Conservation (phyloP, 768 basidiomycete species). For the Chalciporus piperatus region DNA sequence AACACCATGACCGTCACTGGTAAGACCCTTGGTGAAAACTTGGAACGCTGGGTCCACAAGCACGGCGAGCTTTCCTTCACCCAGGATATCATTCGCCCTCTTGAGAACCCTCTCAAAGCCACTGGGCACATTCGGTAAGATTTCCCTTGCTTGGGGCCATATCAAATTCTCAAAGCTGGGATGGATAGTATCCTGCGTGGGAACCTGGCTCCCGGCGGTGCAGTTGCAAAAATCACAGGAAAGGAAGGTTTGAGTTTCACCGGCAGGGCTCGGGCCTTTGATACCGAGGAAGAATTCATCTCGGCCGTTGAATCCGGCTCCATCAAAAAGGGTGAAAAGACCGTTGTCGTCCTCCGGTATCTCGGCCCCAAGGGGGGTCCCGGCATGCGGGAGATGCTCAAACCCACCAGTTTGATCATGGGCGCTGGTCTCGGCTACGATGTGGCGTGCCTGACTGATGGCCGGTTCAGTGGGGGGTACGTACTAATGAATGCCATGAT, state of each 20-base stretch:
- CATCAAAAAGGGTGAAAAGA: constrained; percentile 95
- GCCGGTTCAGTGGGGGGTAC: constrained; percentile 96
- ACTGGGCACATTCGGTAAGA: constrained; percentile 85
- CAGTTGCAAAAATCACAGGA: constrained; percentile 96
- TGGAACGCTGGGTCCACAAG: constrained; percentile 83
- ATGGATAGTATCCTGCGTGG: constrained; percentile 76
- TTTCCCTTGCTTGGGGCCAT: neutral
- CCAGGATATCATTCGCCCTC: constrained; percentile 86
- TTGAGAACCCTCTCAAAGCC: constrained; percentile 83
- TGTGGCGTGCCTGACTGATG: constrained; percentile 96
- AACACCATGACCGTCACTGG: constrained; percentile 91
- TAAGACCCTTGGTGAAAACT: constrained; percentile 85
- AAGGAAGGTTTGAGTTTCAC: constrained; percentile 90
- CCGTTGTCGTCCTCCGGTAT: constrained; percentile 91
- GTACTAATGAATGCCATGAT: constrained; percentile 28
- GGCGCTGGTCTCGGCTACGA: constrained; percentile 95
- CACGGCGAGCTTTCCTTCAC: constrained; percentile 67
- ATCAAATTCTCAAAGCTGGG: neutral
- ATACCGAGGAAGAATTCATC: constrained; percentile 85
- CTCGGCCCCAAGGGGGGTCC: constrained; percentile 97
- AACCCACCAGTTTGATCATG: constrained; percentile 97
- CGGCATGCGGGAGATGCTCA: constrained; percentile 99
- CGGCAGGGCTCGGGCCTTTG: constrained; percentile 91
- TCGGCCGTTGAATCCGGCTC: constrained; percentile 83
- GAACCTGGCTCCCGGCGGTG: constrained; percentile 90